These are phyloP conservation scores for Tritrichomonas foetus DNA, from an alignment of 208 protist species.

Conservation along the genomic window DNA sequence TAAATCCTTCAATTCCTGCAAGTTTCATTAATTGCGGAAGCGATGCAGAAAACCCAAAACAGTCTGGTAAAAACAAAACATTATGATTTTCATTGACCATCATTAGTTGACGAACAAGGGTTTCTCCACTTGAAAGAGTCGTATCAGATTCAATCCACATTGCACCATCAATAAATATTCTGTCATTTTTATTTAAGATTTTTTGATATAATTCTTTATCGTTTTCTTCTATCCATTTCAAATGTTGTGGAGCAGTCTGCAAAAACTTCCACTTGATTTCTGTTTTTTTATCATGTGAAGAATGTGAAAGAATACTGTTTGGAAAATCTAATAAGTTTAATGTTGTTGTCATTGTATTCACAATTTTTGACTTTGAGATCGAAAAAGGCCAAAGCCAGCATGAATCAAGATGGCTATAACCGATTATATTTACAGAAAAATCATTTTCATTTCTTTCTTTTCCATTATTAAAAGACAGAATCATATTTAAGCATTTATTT, in stretches of 20 bases:
- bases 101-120: constrained; percentile 38
- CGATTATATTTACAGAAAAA: not conserved
- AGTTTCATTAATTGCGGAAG: not conserved
- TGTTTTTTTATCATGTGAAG: not conserved
- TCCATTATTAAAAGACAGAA: not conserved
- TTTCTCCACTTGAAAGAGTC: not conserved
- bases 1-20: not conserved
- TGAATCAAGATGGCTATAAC: not conserved
- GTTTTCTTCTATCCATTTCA: not conserved
- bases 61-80: not conserved
- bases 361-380: not conserved
- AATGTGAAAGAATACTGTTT: not conserved
- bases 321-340: not conserved
- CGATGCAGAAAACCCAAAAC: not conserved
- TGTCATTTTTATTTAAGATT: not conserved
- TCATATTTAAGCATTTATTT: not conserved
- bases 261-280: not conserved
- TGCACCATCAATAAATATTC: not conserved
- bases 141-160: not conserved
- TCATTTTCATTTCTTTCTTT: not conserved
- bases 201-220: not conserved
- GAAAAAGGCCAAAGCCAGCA: constrained; percentile 33
- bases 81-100: not conserved
- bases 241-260: not conserved
- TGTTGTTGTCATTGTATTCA: not conserved